Conservation (phyloP, 805 yeast genomes). For the Myxozyma neotropica region DNA sequence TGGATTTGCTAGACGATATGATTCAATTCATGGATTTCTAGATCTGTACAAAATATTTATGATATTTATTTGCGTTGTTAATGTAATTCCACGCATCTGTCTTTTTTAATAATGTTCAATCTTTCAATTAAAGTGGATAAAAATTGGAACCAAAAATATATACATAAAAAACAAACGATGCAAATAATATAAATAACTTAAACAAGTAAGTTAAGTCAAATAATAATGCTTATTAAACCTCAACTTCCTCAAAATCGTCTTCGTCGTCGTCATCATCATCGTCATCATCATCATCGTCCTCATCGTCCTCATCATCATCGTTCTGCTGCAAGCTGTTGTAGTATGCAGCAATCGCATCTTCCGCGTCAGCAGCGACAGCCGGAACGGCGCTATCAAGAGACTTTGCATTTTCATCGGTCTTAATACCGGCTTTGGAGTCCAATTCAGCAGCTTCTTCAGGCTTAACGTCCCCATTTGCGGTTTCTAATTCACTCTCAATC, state of each 20-base stretch:
- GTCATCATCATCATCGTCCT: constrained; percentile 31
- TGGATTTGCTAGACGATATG: too few relatives aligned
- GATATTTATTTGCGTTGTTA: not conserved
- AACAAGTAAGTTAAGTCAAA: not conserved
- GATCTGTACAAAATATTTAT: not conserved
- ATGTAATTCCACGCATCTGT: not conserved
- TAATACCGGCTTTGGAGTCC: constrained; percentile 15
- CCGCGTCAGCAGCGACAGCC: constrained; percentile 47
- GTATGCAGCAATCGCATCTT: constrained; percentile 64
- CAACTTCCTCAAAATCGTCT: constrained; percentile 36
- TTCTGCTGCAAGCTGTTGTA: constrained; percentile 74
- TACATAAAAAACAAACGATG: not conserved
- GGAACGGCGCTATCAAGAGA: constrained; percentile 8
- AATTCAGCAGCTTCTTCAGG: constrained; percentile 36
- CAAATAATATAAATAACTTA: not conserved
- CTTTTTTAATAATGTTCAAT: not conserved
- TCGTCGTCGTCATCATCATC: constrained; percentile 41
- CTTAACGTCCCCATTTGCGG: constrained; percentile 42
- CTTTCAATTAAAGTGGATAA: not conserved
- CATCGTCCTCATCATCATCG: constrained; percentile 62
- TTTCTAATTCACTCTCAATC: constrained; percentile 59
- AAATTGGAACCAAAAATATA: not conserved
- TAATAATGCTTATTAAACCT: not conserved
- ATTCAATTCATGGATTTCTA: not conserved
- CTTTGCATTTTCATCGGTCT: not conserved